Base-by-base conservation (phyloP, 306 rosid genomes). In the Gastrolobium villosum region DNA sequence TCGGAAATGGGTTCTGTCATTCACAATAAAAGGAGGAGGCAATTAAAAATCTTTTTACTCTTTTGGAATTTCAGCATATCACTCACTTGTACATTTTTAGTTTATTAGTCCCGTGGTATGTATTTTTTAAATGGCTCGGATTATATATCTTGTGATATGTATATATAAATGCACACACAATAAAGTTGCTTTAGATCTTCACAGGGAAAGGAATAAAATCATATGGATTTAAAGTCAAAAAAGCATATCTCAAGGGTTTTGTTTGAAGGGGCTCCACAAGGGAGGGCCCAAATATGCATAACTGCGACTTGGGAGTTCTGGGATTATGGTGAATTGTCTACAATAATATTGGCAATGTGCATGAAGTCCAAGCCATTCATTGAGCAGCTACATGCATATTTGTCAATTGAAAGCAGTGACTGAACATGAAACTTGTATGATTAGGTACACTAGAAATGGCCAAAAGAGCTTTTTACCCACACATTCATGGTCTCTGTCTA, bases 321-420 rank as follows among this genome's bases (percentile, higher is more conserved):
- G 41, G 57, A 77, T 36, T 26, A 39, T 65, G 63, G 76, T 75
- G 85, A 75, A 60, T 39, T 66, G 83, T 77, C 66, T 41, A 6
- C 67, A 30, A 69, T 61, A 49, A 53, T 66, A 67, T 59, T 69
- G 65, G 70, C 78, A 74, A 56, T 39, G 46, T 83, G 84, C 82
- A 62, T 75, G 81, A 40, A 64, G 37, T 34, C 54, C 73, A 46
- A 53, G 52, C 65, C 82, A 69, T 79, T 75, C 66, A 69, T 35
- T 68, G 48, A 66, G 72, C 31, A 11, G 49, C 35, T 56, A 65
- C 40, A 76, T 52, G 81, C 70, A 67, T 43, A 34, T 60, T 55
- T 68, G 45, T 73, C 77, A 44, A 69, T 45, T 45, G 77, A 78
- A 74, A 79, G 46, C 70, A 68, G 73, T 67, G 35, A 66, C 10